Percentiles rank a stretch among this genome's conserved stretches.
These are phyloP conservation scores for Prototheca cutis DNA, from an alignment of 163 green algal genomes.

Conservation along the genomic window DNA sequence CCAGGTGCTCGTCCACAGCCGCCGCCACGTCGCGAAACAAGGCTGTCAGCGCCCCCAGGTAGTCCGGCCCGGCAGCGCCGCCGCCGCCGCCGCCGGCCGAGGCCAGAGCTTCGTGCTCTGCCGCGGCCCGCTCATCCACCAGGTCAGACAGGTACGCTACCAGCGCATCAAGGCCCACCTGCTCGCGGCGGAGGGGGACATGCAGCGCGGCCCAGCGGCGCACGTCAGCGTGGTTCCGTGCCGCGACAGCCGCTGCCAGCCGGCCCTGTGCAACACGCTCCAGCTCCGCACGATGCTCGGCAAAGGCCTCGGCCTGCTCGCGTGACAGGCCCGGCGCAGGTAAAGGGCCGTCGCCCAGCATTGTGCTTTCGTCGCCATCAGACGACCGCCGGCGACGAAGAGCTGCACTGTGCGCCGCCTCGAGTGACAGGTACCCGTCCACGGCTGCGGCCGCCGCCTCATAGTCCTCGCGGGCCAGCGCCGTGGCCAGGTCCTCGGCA, in stretches of 20 bases:
- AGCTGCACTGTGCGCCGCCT: constrained; percentile 20
- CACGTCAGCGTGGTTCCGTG: constrained; percentile 53
- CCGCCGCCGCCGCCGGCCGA: constrained; percentile 15
- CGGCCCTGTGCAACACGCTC: constrained; percentile 48
- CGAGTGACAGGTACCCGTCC: constrained; percentile 65
- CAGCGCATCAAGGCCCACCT: constrained; percentile 62
- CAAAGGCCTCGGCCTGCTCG: constrained; percentile 18
- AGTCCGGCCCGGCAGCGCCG: constrained; percentile 35
- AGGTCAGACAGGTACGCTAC: constrained; percentile 56
- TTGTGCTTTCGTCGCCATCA: too few relatives aligned
- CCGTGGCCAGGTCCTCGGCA: constrained; percentile 69
- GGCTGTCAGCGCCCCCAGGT: constrained; percentile 56
- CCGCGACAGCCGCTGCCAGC: constrained; percentile 53
- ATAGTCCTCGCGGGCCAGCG: constrained; percentile 66
- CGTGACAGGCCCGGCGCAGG: background rate
- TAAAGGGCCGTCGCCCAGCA: too few relatives aligned
- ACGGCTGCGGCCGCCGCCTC: constrained; percentile 74
- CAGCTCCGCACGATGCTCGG: constrained; percentile 48
- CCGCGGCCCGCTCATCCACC: constrained; percentile 31
- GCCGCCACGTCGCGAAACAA: constrained; percentile 72
- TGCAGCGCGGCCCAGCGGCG: constrained; percentile 71
- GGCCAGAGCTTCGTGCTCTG: constrained; percentile 45
- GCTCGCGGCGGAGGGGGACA: constrained; percentile 62
- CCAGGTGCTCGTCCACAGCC: constrained; percentile 50
- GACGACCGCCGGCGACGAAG: background rate